Percentiles rank a stretch among this genome's conserved stretches.
Evolutionary conservation across 202 grass and related monocot species (phyloP).

Genomic region (Bolboschoenoplectus hybrid): DNA sequence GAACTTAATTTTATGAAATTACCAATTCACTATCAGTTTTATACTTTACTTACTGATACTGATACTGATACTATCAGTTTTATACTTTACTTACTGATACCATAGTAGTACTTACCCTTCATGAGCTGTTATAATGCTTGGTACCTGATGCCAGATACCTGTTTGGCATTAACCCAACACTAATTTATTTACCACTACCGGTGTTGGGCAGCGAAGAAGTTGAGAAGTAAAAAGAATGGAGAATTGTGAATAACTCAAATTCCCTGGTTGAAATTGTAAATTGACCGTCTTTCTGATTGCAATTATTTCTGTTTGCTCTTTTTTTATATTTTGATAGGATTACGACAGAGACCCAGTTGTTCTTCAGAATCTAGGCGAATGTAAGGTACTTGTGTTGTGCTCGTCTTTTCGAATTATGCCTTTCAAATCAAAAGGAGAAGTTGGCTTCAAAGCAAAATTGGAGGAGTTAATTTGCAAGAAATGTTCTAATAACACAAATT

Average conservation of each 20-base stretch:
- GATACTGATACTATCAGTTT: neutral
- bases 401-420: conserved; percentile 70
- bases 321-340: conserved; percentile 57
- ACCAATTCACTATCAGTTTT: neutral
- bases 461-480: conserved; percentile 49
- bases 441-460: conserved; percentile 52
- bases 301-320: conserved; percentile 10
- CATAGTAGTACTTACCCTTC: neutral
- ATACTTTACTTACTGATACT: neutral
- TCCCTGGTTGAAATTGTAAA: neutral
- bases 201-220: neutral
- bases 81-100: neutral
- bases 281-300: neutral
- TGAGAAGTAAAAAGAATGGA: neutral
- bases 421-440: conserved; percentile 40
- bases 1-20: neutral
- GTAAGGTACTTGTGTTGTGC: conserved; percentile 64
- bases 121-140: neutral
- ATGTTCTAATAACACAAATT: neutral
- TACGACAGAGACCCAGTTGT: conserved; percentile 74
- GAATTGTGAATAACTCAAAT: neutral
- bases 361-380: conserved; percentile 46
- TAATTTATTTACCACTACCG: neutral
- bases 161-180: neutral
- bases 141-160: neutral